These are phyloP conservation scores for Nectriaceae sp. DNA, from an alignment of 2,329 filamentous ascomycete species.

Conservation along the genomic window DNA sequence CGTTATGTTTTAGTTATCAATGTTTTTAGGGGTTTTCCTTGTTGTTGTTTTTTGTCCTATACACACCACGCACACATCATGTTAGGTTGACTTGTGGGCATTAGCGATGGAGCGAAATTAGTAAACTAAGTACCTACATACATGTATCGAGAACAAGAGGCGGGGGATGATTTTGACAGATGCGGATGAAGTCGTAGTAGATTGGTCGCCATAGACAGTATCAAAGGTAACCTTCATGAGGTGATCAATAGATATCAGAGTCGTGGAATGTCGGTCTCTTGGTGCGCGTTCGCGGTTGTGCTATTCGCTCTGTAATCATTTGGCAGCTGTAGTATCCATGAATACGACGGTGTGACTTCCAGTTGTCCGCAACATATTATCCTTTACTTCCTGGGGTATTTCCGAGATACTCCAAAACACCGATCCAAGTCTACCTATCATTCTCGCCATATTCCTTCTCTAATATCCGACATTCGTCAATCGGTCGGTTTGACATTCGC, in stretches of 20 bases:
- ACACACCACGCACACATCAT: constrained; percentile 13
- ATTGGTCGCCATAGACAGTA: not conserved
- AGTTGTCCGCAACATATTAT: too few species aligned
- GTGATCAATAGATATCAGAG: not conserved
- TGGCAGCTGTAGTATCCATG: too few species aligned
- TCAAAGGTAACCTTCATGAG: not conserved
- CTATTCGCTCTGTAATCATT: too few species aligned
- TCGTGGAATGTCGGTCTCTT: too few species aligned
- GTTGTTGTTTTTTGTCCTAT: constrained; percentile 1
- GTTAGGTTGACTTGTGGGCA: constrained; percentile 27
- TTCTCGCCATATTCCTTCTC: too few species aligned
- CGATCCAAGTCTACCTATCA: too few species aligned
- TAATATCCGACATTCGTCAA: too few species aligned
- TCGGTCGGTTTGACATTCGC: too few species aligned
- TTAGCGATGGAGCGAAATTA: constrained; percentile 25
- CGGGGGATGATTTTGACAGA: constrained; percentile 5
- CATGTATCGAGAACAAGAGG: constrained; percentile 15
- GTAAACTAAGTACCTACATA: not conserved
- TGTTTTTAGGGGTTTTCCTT: constrained; percentile 4
- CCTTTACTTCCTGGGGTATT: too few species aligned
- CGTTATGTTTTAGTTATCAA: constrained; percentile 6
- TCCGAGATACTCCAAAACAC: too few species aligned
- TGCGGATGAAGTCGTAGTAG: not conserved
- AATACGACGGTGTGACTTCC: too few species aligned
- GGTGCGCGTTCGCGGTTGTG: too few species aligned